Evolutionary conservation across 2,329 filamentous ascomycete species (phyloP), one percentile per base, ranked within the genome.

Genomic region (Hypoxylon sp.): DNA sequence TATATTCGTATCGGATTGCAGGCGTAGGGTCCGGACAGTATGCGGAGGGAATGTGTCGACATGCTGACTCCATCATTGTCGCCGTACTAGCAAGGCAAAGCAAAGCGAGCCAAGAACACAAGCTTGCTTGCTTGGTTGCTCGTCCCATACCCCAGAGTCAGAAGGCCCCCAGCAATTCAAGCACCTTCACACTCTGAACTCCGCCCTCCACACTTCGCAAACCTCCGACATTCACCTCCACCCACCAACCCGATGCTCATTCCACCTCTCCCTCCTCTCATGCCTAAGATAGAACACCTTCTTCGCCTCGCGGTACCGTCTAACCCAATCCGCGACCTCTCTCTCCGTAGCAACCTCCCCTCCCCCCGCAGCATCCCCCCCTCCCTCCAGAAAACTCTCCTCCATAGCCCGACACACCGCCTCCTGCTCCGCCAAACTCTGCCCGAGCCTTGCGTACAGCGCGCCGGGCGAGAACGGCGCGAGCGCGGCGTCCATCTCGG

Each of bases 221-320:
- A 4, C 27, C 25, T 25, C 25, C 13, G 4, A n/a, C 14, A 7
- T 37, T 89, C 83, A 95, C 76, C 95, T 88, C 96, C 96, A 98
- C 0, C 96, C 96, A 10, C 95, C 95, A 35, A 98, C 95, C 73
- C 95, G 86, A 25, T 95, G 94, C 81, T 98, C 95, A 79, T 98
- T 96, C 96, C 96, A 98, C 74, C 96, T 87, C 76, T 94, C 92
- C 80, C 95, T 97, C 72, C 93, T 88, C 83, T 98, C 96, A 77
- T 91, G 90, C 64, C 96, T 86, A 60, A 95, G 84, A 77, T 96
- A 97, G 69, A 91, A 91, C 64, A 92, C 83, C 74, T 92, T 92
- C 77, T 91, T 92, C 8, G 92, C 92, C 74, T 95, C 94, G 73
- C 94, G 86, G 71, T 97, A 92, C 75, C 92, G 84, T 75, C 91